phyloP scores from a whole-genome alignment of 2,329 filamentous ascomycete species.

The Fusarium austroafricanum region DNA sequence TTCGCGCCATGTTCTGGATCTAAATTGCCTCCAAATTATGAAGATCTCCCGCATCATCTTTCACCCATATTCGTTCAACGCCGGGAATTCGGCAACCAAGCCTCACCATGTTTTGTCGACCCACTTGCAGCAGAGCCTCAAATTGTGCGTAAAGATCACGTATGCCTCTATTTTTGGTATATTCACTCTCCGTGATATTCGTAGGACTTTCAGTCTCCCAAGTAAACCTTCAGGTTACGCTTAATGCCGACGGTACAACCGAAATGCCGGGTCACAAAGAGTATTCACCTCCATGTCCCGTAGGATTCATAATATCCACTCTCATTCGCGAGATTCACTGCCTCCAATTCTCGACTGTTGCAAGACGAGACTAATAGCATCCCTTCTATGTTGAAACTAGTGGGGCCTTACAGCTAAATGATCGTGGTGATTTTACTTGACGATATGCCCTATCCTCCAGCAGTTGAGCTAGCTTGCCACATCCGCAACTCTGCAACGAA shows the following conservation, averaged over 20 bases:
- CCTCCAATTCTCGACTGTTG: not conserved
- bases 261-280: too few species aligned
- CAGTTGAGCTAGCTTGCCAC: not conserved
- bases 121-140: conserved; percentile 23
- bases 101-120: conserved; percentile 5
- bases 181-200: not conserved
- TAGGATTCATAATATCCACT: too few species aligned
- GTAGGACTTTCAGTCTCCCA: not conserved
- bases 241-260: not conserved
- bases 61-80: not conserved
- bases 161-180: conserved; percentile 19
- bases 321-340: too few species aligned
- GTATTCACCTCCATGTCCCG: too few species aligned
- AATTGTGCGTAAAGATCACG: conserved; percentile 1
- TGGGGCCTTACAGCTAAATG: not conserved
- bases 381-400: too few species aligned
- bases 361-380: not conserved
- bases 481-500: not conserved
- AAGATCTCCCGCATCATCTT: conserved; percentile 11
- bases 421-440: not conserved
- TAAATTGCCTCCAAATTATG: not conserved
- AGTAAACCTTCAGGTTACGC: not conserved
- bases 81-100: not conserved
- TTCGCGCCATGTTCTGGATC: not conserved
- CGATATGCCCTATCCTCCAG: not conserved